Percentiles rank a stretch among this genome's conserved stretches.
These are phyloP conservation scores for Metrosideros polymorpha DNA, from an alignment of 441 rosid species.

Conservation along the genomic window DNA sequence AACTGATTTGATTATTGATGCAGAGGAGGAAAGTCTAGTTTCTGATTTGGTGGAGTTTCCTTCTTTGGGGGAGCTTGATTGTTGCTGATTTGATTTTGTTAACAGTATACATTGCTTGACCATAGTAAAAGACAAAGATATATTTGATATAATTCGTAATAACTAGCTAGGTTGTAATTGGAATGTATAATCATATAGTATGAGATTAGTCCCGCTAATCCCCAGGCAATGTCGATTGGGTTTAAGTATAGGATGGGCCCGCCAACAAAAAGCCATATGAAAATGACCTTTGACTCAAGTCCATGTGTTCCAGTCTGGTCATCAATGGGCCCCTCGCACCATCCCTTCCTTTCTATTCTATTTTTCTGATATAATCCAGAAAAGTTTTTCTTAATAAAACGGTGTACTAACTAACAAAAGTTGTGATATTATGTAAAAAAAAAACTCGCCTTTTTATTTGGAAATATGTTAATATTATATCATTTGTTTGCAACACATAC, in stretches of 20 bases:
- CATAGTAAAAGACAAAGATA: neutral
- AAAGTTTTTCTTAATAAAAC: neutral
- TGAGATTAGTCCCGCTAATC: neutral
- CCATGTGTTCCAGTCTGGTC: neutral
- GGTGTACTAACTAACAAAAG: neutral
- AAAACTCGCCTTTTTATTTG: neutral
- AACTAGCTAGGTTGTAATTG: neutral
- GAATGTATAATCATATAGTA: neutral
- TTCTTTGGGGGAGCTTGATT: too few relatives aligned
- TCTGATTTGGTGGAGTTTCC: too few relatives aligned
- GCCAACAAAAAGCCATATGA: neutral
- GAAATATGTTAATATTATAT: neutral
- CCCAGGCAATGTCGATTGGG: neutral
- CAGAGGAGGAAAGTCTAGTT: too few relatives aligned
- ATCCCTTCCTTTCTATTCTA: neutral
- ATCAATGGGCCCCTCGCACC: neutral
- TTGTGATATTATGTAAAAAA: neutral
- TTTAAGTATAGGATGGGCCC: neutral
- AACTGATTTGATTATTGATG: too few relatives aligned
- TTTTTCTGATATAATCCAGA: neutral
- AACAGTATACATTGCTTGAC: neutral
- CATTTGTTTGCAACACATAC: neutral
- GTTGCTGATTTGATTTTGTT: too few relatives aligned
- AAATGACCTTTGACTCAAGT: neutral
- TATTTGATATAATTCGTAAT: neutral